Evolutionary conservation across 768 basidiomycete species (phyloP).

Genomic region (Leccinum olivaceopallidum): DNA sequence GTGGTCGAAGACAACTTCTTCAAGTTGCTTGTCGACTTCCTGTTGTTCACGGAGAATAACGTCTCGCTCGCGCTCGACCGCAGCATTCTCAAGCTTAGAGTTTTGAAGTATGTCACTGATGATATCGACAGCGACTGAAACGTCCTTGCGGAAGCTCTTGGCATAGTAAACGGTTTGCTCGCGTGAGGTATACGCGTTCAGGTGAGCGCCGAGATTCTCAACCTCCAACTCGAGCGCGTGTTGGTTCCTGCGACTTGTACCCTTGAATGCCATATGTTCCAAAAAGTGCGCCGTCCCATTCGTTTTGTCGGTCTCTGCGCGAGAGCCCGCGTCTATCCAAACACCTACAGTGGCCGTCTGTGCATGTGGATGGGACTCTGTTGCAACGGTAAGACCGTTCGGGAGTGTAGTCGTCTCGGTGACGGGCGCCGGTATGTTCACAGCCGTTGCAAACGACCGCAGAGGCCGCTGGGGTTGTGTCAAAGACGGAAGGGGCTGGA

Average conservation of each 20-base stretch:
- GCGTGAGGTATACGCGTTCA: conserved; percentile 97
- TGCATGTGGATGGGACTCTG: conserved; percentile 84
- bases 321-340: conserved; percentile 98
- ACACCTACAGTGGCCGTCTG: conserved; percentile 99
- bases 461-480: conserved; percentile 44
- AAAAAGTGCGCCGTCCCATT: conserved; percentile 98
- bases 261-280: conserved; percentile 99
- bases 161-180: conserved; percentile 99
- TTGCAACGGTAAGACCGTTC: conserved; percentile 95
- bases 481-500: neutral
- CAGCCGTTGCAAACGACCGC: conserved; percentile 75
- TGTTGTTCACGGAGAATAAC: conserved; percentile 97
- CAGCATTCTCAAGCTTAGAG: conserved; percentile 83
- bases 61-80: conserved; percentile 94
- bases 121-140: conserved; percentile 88
- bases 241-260: conserved; percentile 86
- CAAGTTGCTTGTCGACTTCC: conserved; percentile 97
- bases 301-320: conserved; percentile 93
- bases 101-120: conserved; percentile 98
- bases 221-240: conserved; percentile 94
- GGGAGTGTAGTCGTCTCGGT: conserved; percentile 91
- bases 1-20: conserved; percentile 99
- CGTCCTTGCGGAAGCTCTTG: conserved; percentile 97
- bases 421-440: conserved; percentile 64
- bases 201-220: conserved; percentile 94